phyloP scores from a whole-genome alignment of 148 eudicot species.

The Chenopodium album region DNA sequence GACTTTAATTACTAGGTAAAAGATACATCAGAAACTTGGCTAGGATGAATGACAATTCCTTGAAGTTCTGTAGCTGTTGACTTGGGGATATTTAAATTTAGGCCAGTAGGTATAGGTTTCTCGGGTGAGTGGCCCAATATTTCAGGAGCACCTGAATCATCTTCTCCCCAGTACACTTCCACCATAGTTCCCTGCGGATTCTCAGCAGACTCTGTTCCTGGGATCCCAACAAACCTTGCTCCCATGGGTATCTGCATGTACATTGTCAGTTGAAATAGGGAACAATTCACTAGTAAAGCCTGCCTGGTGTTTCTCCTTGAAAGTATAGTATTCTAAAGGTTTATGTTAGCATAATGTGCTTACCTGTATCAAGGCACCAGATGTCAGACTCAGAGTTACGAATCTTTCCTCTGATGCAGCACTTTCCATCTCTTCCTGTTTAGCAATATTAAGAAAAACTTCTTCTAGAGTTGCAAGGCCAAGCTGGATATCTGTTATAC shows the following conservation, averaged over 20 bases:
- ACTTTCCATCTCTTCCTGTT: conserved; percentile 63
- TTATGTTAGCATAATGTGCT: neutral
- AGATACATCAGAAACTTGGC: conserved; percentile 1
- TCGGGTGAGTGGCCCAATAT: conserved; percentile 55
- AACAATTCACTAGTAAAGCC: neutral
- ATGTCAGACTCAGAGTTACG: conserved; percentile 7
- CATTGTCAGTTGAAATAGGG: neutral
- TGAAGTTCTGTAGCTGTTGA: conserved; percentile 19
- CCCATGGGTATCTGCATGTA: conserved; percentile 64
- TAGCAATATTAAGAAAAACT: conserved; percentile 73
- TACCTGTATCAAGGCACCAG: conserved; percentile 9
- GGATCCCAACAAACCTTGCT: conserved; percentile 56
- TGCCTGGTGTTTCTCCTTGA: neutral
- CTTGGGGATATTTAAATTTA: conserved; percentile 15
- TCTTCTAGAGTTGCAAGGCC: conserved; percentile 85
- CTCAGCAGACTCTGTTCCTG: conserved; percentile 55
- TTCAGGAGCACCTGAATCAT: conserved; percentile 61
- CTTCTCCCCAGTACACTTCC: conserved; percentile 64
- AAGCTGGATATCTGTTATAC: conserved; percentile 71
- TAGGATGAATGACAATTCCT: conserved; percentile 60
- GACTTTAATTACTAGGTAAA: neutral
- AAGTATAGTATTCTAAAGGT: neutral
- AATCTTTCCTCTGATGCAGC: conserved; percentile 55
- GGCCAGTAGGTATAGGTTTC: conserved; percentile 48
- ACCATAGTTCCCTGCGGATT: conserved; percentile 62